These are phyloP conservation scores for Penicillium coprophilum DNA, from an alignment of 495 filamentous ascomycete species.

Conservation along the genomic window DNA sequence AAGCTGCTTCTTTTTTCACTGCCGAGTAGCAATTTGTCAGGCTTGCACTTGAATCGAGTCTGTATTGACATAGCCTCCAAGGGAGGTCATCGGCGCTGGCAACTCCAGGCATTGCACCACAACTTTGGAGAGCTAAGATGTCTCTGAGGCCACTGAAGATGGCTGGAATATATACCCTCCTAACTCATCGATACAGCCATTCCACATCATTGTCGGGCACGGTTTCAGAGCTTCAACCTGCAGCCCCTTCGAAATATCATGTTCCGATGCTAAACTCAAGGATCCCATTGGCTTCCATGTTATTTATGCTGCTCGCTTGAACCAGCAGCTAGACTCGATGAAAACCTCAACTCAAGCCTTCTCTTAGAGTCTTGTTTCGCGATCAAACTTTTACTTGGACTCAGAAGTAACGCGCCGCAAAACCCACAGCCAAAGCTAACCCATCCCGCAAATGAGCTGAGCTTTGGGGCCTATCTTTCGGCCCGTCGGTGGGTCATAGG, in stretches of 20 bases:
- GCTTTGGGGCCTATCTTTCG: too few relatives aligned
- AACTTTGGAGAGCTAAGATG: not conserved
- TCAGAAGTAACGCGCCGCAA: too few relatives aligned
- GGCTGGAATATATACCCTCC: not conserved
- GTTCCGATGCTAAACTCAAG: slow-evolving; percentile 12
- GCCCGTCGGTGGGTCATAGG: too few relatives aligned
- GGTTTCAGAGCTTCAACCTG: not conserved
- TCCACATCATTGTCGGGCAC: not conserved
- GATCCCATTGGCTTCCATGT: slow-evolving; percentile 21
- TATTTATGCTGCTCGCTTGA: slow-evolving; percentile 18
- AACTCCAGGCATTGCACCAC: not conserved
- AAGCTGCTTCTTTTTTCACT: too few relatives aligned
- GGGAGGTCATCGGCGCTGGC: not conserved
- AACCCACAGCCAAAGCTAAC: too few relatives aligned
- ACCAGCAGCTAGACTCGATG: slow-evolving; percentile 22
- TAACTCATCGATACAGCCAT: not conserved
- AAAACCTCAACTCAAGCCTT: not conserved
- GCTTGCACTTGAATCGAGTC: too few relatives aligned
- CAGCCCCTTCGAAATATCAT: slow-evolving; percentile 14
- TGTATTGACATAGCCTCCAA: too few relatives aligned
- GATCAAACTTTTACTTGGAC: slow-evolving; percentile 16
- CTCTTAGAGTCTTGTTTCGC: slow-evolving; percentile 8
- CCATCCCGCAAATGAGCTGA: too few relatives aligned
- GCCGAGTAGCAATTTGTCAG: slow-evolving; percentile 38
- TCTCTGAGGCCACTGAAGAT: not conserved